Evolutionary conservation across 108 stramenopile genomes (phyloP).

Genomic region (Licmophora abbreviata): DNA sequence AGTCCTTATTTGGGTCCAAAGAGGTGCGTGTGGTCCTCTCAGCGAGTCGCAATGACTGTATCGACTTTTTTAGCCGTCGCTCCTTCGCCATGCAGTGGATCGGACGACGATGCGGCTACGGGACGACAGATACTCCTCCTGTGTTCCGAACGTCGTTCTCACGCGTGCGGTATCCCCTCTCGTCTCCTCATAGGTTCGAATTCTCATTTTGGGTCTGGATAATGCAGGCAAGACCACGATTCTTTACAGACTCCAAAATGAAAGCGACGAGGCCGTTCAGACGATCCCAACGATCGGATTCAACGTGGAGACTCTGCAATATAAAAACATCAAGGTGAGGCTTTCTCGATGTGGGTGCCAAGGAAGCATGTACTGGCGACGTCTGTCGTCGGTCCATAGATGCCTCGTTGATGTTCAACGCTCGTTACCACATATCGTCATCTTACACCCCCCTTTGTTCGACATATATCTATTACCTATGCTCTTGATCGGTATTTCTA

Average conservation of each 20-base stretch:
- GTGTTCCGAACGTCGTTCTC: too few relatives aligned
- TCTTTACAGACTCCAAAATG: constrained; percentile 87
- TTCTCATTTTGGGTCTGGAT: constrained; percentile 97
- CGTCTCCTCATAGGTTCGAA: too few relatives aligned
- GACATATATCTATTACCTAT: not conserved
- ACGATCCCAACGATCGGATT: constrained; percentile 99
- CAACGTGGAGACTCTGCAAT: constrained; percentile 99
- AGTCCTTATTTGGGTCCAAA: constrained; percentile 1
- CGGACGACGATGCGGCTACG: too few relatives aligned
- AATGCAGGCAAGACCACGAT: constrained; percentile 99
- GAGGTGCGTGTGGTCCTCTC: not conserved
- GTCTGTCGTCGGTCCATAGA: not conserved
- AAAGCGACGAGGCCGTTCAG: constrained; percentile 89
- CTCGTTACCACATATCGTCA: not conserved
- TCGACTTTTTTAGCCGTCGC: too few relatives aligned
- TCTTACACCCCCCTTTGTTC: not conserved
- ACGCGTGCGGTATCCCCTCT: too few relatives aligned
- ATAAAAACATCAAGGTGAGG: constrained; percentile 97
- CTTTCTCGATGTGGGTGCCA: not conserved
- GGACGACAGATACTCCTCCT: too few relatives aligned
- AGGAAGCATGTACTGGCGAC: not conserved
- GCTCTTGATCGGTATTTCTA: constrained; percentile 15
- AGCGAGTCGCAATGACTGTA: too few relatives aligned
- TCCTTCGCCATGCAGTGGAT: too few relatives aligned
- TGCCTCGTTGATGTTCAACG: not conserved